phyloP scores from a whole-genome alignment of 768 basidiomycete genomes.

The Paxillus involutus region DNA sequence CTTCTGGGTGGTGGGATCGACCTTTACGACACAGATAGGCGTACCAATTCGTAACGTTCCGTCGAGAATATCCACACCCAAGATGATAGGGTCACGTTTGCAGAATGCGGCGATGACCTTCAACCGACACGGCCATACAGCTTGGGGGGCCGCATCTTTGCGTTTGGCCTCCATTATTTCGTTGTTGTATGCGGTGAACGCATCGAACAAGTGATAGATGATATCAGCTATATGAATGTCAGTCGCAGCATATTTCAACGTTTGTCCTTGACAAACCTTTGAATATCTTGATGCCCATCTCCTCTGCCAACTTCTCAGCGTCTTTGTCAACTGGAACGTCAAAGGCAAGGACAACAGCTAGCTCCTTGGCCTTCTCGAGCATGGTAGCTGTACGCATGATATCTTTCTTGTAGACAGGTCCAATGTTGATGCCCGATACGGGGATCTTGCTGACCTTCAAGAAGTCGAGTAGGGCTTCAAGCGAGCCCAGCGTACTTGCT shows the following conservation, averaged over 20 bases:
- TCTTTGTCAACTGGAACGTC: slow-evolving; percentile 95
- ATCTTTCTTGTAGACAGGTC: slow-evolving; percentile 94
- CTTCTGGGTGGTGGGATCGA: slow-evolving; percentile 84
- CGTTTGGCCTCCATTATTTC: slow-evolving; percentile 93
- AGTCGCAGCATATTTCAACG: background rate
- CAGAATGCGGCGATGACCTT: slow-evolving; percentile 93
- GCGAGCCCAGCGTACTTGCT: slow-evolving; percentile 93
- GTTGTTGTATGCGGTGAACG: slow-evolving; percentile 91
- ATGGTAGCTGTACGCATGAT: slow-evolving; percentile 90
- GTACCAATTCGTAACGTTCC: slow-evolving; percentile 90
- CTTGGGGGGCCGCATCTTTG: slow-evolving; percentile 88
- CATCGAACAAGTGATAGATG: slow-evolving; percentile 97
- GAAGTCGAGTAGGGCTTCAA: slow-evolving; percentile 97
- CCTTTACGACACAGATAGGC: slow-evolving; percentile 91
- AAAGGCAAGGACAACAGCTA: slow-evolving; percentile 94
- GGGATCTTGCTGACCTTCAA: slow-evolving; percentile 94
- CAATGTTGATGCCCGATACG: slow-evolving; percentile 96
- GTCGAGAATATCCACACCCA: slow-evolving; percentile 95
- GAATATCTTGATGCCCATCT: slow-evolving; percentile 93
- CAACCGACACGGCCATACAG: slow-evolving; percentile 95
- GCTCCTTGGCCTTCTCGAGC: slow-evolving; percentile 94
- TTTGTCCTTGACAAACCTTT: slow-evolving; percentile 61
- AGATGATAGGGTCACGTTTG: slow-evolving; percentile 95
- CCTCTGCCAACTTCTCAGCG: slow-evolving; percentile 86
- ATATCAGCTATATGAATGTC: slow-evolving; percentile 72